These are phyloP conservation scores for Torulaspora microellipsoides DNA, from an alignment of 805 yeast species.

Conservation along the genomic window DNA sequence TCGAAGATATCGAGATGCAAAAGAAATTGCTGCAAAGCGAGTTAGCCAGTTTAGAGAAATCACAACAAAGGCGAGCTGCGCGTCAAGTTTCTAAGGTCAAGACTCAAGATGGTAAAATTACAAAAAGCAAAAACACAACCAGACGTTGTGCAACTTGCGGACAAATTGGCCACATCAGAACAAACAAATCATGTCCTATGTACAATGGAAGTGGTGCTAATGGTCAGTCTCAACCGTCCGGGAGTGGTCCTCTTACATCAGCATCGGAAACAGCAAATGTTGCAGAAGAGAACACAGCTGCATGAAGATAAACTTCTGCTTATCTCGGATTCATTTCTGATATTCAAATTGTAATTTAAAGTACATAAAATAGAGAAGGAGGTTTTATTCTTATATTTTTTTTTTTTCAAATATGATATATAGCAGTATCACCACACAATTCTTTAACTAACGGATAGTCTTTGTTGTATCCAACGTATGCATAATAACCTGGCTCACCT, in stretches of 20 bases:
- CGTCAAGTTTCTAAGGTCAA: slow-evolving; percentile 48
- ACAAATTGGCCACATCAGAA: slow-evolving; percentile 88
- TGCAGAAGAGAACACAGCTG: background rate
- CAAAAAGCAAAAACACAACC: slow-evolving; percentile 41
- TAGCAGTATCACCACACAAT: slow-evolving; percentile 26
- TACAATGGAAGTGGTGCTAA: slow-evolving; percentile 44
- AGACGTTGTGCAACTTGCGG: slow-evolving; percentile 95
- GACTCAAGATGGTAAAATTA: slow-evolving; percentile 19
- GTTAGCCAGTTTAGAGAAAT: slow-evolving; percentile 74
- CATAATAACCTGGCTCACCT: slow-evolving; percentile 35
- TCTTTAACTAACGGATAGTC: slow-evolving; percentile 22
- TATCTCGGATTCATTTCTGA: too few relatives aligned
- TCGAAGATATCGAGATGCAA: slow-evolving; percentile 73
- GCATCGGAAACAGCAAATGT: background rate
- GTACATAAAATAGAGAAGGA: background rate
- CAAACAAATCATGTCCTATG: slow-evolving; percentile 85
- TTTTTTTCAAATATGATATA: slow-evolving; percentile 25
- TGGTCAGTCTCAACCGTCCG: too few relatives aligned
- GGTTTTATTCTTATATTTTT: background rate
- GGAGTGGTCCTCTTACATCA: slow-evolving; percentile 6
- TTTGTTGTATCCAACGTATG: slow-evolving; percentile 31
- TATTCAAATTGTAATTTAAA: too few relatives aligned
- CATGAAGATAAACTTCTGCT: background rate
- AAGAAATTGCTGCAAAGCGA: slow-evolving; percentile 76
- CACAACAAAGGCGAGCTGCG: slow-evolving; percentile 61